phyloP scores from a whole-genome alignment of 192 early-diverging fungal species.

The Coemansia guatemalensis region DNA sequence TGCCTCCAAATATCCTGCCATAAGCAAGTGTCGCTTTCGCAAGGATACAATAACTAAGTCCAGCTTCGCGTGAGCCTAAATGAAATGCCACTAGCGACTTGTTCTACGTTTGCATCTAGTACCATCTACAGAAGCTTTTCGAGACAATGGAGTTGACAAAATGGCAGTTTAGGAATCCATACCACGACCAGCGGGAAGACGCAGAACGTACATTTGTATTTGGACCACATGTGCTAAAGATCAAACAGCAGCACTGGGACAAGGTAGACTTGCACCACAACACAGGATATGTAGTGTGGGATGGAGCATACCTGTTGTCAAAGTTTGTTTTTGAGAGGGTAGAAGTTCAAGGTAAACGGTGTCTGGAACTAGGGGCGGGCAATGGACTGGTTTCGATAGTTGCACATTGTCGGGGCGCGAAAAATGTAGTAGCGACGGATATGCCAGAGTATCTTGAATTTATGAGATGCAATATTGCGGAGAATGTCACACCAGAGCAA shows the following conservation, averaged over 20 bases:
- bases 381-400: slow-evolving; percentile 22
- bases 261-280: slow-evolving; percentile 19
- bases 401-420: slow-evolving; percentile 3
- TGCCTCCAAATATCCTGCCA: no score
- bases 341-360: slow-evolving; percentile 7
- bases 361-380: slow-evolving; percentile 26
- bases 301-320: slow-evolving; percentile 29
- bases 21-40: no score
- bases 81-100: no score
- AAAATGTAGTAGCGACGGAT: slow-evolving; percentile 18
- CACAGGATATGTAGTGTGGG: slow-evolving; percentile 32
- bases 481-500: background rate
- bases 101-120: no score
- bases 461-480: slow-evolving; percentile 11
- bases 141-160: slow-evolving; percentile 16
- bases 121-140: no score
- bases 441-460: slow-evolving; percentile 12
- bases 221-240: slow-evolving; percentile 17
- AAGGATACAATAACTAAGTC: no score
- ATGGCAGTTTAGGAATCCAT: slow-evolving; percentile 33
- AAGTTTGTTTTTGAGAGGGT: slow-evolving; percentile 13
- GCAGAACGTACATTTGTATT: slow-evolving; percentile 16
- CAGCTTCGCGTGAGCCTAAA: no score
- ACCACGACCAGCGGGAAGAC: slow-evolving; percentile 10
- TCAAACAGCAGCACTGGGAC: slow-evolving; percentile 13